Evolutionary conservation across 257 asterid species (phyloP), one percentile per base, ranked within the genome.

Genomic region (Solanum peruvianum): DNA sequence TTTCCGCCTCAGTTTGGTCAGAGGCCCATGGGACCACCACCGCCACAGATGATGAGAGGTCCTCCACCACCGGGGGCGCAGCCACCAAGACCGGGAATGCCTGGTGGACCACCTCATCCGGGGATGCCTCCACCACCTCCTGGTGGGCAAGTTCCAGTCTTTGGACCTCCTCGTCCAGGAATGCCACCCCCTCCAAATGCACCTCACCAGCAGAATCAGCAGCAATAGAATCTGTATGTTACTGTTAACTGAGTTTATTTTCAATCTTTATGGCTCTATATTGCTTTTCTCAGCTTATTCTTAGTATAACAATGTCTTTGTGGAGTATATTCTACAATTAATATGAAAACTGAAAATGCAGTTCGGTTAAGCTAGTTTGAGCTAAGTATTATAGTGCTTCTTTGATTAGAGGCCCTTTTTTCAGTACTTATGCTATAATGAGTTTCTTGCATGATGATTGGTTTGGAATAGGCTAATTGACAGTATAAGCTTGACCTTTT

Each of bases 141-240:
- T 20, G 98, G 94, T 87, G 97, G 98, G 13, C 96, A 93, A 86
- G 91, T 88, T 69, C 95, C 91, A 44, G 86, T 90, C 77, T 95
- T 85, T 86, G 98, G 95, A 23, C 98, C 98, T 0, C 98, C 98
- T 12, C 95, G 98, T 18, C 96, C 99, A 0, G 99, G 99, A 81
- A 96, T 96, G 99, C 98, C 94, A 3, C 98, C 98, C 49, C 96
- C 94, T 1, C 98, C 94, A 81, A 95, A 94, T 91, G 77, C 81
- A 10, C 82, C 82, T 73, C 47, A 73, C 20, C 82, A 73, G 82
- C 82, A 73, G 49, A 73, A 73, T 73, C 82, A 73, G 82, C 97
- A 93, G 89, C 94, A 94, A 93, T 47, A 60, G 20, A 84, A 70
- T 64, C 87, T 16, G 87, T 84, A 84, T 20, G 87, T 84, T 5